These are phyloP conservation scores for Volvox africanus DNA, from an alignment of 139 green algal genomes.

Conservation along the genomic window DNA sequence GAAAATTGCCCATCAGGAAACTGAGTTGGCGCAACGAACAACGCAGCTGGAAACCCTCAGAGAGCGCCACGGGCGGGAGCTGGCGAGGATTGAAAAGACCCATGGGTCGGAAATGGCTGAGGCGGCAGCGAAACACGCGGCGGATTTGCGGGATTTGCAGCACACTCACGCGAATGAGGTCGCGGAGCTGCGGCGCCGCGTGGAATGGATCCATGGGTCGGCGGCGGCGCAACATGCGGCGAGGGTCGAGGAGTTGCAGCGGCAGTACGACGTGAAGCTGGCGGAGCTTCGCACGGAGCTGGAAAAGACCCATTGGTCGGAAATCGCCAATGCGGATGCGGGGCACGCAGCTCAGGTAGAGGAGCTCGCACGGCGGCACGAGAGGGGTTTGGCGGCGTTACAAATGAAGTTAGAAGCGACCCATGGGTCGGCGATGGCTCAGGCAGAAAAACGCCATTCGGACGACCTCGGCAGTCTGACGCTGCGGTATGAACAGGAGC, in stretches of 20 bases:
- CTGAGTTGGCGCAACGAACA: not conserved
- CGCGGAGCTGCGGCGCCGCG: not conserved
- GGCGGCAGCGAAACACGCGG: not conserved
- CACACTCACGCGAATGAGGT: not conserved
- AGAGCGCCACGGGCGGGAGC: not conserved
- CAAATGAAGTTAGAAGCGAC: not conserved
- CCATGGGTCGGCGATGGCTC: not conserved
- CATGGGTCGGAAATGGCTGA: not conserved
- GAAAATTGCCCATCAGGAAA: not conserved
- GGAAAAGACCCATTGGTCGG: slow-evolving; percentile 2
- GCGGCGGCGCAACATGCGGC: not conserved
- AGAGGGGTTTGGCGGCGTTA: slow-evolving; percentile 8
- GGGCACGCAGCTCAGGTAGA: not conserved
- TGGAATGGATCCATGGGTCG: not conserved
- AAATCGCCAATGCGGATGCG: not conserved
- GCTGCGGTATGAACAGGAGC: not conserved
- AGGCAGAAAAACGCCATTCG: not conserved
- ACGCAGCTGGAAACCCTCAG: not conserved
- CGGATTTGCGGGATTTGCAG: not conserved
- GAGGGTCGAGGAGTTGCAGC: not conserved
- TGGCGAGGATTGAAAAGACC: not conserved
- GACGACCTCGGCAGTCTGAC: not conserved
- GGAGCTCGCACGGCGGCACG: not conserved
- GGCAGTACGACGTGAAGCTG: not conserved
- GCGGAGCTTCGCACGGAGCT: not conserved